These are phyloP conservation scores for Candida hispaniensis DNA, from an alignment of 805 yeast species.

Conservation along the genomic window DNA sequence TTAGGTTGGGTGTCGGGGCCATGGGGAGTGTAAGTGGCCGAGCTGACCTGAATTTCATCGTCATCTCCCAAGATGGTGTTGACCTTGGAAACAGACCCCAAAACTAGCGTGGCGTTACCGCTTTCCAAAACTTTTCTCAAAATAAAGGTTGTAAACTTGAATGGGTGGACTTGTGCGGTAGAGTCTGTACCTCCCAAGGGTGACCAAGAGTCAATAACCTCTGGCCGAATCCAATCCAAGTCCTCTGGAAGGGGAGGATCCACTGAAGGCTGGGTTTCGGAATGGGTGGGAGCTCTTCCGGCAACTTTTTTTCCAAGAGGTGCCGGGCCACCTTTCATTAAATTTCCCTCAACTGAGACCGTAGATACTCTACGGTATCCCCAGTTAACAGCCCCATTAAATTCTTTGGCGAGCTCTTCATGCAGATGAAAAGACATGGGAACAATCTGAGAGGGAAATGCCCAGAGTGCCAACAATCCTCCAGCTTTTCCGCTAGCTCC, in stretches of 20 bases:
- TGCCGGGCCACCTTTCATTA: constrained; percentile 26
- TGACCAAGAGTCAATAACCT: constrained; percentile 61
- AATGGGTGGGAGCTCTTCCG: constrained; percentile 14
- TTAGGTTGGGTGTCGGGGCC: constrained; percentile 7
- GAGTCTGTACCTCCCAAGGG: constrained; percentile 73
- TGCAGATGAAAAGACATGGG: constrained; percentile 80
- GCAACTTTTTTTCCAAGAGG: constrained; percentile 18
- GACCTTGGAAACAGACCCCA: constrained; percentile 74
- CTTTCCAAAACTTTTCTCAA: constrained; percentile 69
- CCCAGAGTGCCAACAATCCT: constrained; percentile 89
- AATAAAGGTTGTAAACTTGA: constrained; percentile 77
- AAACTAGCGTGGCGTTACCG: constrained; percentile 71
- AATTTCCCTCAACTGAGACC: constrained; percentile 76
- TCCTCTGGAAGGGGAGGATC: constrained; percentile 43
- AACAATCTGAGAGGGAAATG: constrained; percentile 90
- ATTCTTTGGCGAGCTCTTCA: constrained; percentile 66
- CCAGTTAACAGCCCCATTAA: constrained; percentile 81
- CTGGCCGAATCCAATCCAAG: constrained; percentile 60
- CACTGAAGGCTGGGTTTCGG: constrained; percentile 9
- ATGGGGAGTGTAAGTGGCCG: constrained; percentile 26
- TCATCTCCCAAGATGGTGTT: constrained; percentile 9
- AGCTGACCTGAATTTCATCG: constrained; percentile 38
- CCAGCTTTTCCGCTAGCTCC: constrained; percentile 98
- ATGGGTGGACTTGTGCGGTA: constrained; percentile 96
- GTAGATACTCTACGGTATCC: constrained; percentile 86